These are phyloP conservation scores for Cubamyces lactineus DNA, from an alignment of 768 basidiomycete genomes.

Conservation along the genomic window DNA sequence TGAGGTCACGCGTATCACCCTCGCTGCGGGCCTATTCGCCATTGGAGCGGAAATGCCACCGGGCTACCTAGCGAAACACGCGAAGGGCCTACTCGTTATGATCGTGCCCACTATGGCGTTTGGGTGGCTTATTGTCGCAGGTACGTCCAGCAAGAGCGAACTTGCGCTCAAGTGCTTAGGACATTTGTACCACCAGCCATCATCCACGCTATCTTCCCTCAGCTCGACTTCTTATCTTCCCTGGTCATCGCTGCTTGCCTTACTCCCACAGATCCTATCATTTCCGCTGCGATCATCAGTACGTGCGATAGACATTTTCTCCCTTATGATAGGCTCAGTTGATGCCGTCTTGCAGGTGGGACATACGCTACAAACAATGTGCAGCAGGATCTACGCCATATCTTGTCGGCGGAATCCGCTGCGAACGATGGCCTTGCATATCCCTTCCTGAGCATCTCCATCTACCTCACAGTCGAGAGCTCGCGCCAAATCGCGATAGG, in stretches of 20 bases:
- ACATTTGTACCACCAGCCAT: conserved; percentile 46
- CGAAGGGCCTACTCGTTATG: conserved; percentile 66
- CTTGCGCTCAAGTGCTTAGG: no score
- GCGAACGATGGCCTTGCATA: conserved; percentile 97
- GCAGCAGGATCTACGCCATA: conserved; percentile 72
- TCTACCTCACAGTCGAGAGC: conserved; percentile 81
- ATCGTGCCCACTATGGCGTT: conserved; percentile 88
- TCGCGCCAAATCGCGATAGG: conserved; percentile 65
- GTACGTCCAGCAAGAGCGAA: conserved; percentile 39
- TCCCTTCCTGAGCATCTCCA: conserved; percentile 84
- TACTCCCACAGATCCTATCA: conserved; percentile 94
- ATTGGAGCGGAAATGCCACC: conserved; percentile 93
- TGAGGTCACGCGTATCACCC: conserved; percentile 85
- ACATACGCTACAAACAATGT: conserved; percentile 72
- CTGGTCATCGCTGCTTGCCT: conserved; percentile 88
- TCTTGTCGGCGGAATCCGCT: conserved; percentile 88
- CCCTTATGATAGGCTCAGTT: background rate
- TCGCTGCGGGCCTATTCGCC: conserved; percentile 91
- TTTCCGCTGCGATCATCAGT: conserved; percentile 84
- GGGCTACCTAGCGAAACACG: conserved; percentile 82
- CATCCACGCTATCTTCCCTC: conserved; percentile 72
- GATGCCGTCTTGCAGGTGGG: conserved; percentile 53
- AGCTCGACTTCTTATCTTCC: conserved; percentile 69
- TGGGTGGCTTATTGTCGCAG: conserved; percentile 78
- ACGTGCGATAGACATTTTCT: background rate